Base-by-base conservation (phyloP, 2,329 filamentous ascomycete genomes). In the Alternaria incomplexa region DNA sequence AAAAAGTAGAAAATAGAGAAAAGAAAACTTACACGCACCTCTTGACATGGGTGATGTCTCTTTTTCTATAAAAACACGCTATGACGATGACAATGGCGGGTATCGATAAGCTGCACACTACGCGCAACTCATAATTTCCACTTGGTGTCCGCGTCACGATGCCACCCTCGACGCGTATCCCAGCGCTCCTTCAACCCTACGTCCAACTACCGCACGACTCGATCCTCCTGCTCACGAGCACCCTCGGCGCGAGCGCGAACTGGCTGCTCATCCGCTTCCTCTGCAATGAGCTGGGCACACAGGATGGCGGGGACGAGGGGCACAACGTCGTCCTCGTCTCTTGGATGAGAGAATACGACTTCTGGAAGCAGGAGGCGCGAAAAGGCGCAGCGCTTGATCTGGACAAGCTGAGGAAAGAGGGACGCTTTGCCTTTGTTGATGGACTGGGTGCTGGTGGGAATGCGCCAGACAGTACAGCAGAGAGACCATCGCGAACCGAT, bases 301-400 rank as follows among this genome's bases (percentile, higher is more conserved):
- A 75, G 28, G 73, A 81, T 71, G 74, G 68, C 4, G 73, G 74
- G 66, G 69, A 57, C 30, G 68, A 72, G 15, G 71, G 65, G 6
- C 68, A 69, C 10, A 78, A 77, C 17, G 80, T 97, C 1, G 84
- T 97, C 4, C 83, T 97, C 4, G 89, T 96, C 61, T 96, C 92
- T 81, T 97, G 96, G 80, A 82, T 97, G 80, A 86, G 92, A 63
- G 91, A 95, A 72, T 87, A 86, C 66, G 83, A 86, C 1, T 96
- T 97, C 76, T 97, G 93, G 93, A 89, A 84, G 65, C 87, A 90
- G 4, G 90, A 92, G 53, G 86, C 86, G 3, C 86, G 88, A 56
- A 90, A 90, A 78, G 79, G 93, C 74, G 91, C 68, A 86, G 92
- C 91, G 3, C 75, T 96, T 52, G 92, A 96, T 79, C 82, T 96